Evolutionary conservation across 495 filamentous ascomycete species (phyloP).

Genomic region (Lentithecium fluviatile): DNA sequence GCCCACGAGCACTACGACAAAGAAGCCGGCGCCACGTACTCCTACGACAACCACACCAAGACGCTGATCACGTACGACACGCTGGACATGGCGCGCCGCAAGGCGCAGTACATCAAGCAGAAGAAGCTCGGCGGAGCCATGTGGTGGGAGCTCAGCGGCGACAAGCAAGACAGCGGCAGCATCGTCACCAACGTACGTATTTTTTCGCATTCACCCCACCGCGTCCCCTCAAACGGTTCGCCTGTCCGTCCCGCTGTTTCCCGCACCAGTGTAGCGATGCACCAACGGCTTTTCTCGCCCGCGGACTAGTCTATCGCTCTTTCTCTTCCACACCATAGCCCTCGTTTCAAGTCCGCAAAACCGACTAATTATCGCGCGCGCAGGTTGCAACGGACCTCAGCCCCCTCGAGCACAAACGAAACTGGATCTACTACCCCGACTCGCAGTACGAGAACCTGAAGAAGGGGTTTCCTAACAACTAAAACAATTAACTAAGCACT

Average conservation of each 20-base stretch:
- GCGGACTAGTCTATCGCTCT: no score
- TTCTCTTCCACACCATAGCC: conserved; percentile 1
- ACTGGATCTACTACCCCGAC: conserved; percentile 31
- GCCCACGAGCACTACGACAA: conserved; percentile 51
- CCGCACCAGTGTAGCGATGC: no score
- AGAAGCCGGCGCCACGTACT: conserved; percentile 62
- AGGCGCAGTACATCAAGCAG: conserved; percentile 63
- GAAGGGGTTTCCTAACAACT: conserved; percentile 26
- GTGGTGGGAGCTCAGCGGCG: conserved; percentile 87
- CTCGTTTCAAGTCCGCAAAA: not conserved
- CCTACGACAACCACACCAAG: conserved; percentile 57
- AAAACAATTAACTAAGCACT: no score
- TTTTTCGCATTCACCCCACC: not conserved
- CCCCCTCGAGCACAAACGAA: conserved; percentile 14
- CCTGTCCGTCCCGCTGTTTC: no score
- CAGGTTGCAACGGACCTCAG: conserved; percentile 32
- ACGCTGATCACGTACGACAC: conserved; percentile 80
- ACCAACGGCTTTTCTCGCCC: no score
- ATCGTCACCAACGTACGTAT: conserved; percentile 30
- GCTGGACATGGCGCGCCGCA: conserved; percentile 55
- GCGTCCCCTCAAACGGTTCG: not conserved
- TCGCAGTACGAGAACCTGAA: conserved; percentile 32
- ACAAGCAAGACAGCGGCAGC: conserved; percentile 52
- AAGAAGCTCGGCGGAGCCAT: conserved; percentile 74
- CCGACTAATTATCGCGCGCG: no score